These are phyloP conservation scores for Chrysopogon serrulatus DNA, from an alignment of 176 grass and related monocot species.

Conservation along the genomic window DNA sequence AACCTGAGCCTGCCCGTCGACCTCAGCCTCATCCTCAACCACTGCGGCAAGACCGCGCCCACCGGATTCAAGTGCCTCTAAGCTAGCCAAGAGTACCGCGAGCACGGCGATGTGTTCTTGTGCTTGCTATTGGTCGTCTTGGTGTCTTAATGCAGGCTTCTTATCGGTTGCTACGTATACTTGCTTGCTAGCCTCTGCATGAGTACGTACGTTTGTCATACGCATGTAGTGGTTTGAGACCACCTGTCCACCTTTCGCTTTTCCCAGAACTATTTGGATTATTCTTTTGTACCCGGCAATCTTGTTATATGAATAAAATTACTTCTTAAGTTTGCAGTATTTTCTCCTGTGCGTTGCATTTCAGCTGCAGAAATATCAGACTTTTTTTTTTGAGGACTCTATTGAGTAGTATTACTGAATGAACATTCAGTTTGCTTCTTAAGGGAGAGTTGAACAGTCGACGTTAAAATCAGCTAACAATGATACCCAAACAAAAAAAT, in stretches of 20 bases:
- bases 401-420: background rate
- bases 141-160: too few relatives aligned
- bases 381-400: background rate
- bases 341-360: background rate
- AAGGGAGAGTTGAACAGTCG: background rate
- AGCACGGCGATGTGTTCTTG: too few relatives aligned
- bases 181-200: too few relatives aligned
- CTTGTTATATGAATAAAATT: background rate
- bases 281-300: background rate
- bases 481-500: too few relatives aligned
- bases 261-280: background rate
- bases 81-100: too few relatives aligned
- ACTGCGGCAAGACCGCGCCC: slow-evolving; percentile 36
- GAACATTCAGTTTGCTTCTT: background rate
- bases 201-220: background rate
- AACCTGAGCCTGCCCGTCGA: slow-evolving; percentile 41
- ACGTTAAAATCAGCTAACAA: too few relatives aligned
- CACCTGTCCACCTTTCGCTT: background rate
- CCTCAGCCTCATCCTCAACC: slow-evolving; percentile 58
- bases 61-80: slow-evolving; percentile 35
- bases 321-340: background rate
- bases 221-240: background rate
- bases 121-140: too few relatives aligned
- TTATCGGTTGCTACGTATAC: too few relatives aligned
- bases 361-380: background rate